Conservation (phyloP, 192 early-diverging fungal genomes). For the Lobosporangium transversale region DNA sequence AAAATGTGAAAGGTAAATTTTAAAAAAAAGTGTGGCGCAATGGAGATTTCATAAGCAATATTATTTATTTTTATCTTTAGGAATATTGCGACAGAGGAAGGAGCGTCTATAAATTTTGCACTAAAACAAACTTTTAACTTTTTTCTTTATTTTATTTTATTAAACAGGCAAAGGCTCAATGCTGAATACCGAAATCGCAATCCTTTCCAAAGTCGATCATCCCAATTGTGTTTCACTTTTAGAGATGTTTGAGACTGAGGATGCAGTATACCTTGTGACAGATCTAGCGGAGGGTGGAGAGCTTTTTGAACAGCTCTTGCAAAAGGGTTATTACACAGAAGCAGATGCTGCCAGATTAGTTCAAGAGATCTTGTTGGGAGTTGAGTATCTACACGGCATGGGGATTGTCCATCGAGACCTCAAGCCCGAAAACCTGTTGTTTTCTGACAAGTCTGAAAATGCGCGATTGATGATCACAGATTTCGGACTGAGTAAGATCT, state of each 20-base stretch:
- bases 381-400: constrained; percentile 87
- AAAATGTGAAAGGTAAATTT: constrained; percentile 55
- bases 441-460: constrained; percentile 63
- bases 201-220: constrained; percentile 83
- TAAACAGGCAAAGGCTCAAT: constrained; percentile 69
- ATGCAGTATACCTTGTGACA: constrained; percentile 78
- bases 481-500: constrained; percentile 85
- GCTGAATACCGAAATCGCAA: constrained; percentile 72
- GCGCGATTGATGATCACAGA: constrained; percentile 87
- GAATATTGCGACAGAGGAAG: too few relatives aligned
- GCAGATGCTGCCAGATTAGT: constrained; percentile 82
- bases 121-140: too few relatives aligned
- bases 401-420: constrained; percentile 88
- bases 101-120: too few relatives aligned
- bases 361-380: constrained; percentile 78
- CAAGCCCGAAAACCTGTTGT: constrained; percentile 92
- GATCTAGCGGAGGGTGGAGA: constrained; percentile 88
- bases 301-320: constrained; percentile 81
- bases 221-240: constrained; percentile 85
- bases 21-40: too few relatives aligned
- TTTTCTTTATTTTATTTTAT: too few relatives aligned
- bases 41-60: too few relatives aligned
- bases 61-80: too few relatives aligned
- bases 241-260: constrained; percentile 76
- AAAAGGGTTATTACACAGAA: constrained; percentile 83